A percentile compares a stretch with the other conserved stretches of the same genome.
These are phyloP conservation scores for Micractinium conductrix DNA, from an alignment of 139 green algal genomes.

Conservation along the genomic window DNA sequence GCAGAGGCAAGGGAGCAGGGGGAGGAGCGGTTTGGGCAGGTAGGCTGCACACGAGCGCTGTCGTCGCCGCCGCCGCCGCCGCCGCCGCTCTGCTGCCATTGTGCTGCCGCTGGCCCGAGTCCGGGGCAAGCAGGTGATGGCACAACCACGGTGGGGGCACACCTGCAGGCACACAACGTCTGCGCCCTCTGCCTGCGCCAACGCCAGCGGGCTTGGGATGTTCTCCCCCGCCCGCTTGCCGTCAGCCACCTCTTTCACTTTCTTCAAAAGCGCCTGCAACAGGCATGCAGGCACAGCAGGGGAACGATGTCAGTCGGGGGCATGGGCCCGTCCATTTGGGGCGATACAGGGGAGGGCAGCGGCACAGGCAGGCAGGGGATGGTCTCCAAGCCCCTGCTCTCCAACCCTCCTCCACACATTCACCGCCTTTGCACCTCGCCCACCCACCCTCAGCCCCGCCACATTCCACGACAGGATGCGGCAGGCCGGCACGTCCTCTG, in stretches of 20 bases:
- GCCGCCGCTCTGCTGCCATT: not conserved
- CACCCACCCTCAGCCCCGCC: not conserved
- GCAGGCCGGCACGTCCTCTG: not conserved
- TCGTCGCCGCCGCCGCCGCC: not conserved
- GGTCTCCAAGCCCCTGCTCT: no score
- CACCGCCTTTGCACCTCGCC: not conserved
- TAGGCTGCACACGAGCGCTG: not conserved
- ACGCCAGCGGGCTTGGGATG: slow-evolving; percentile 17
- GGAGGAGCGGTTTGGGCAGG: not conserved
- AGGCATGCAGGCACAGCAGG: not conserved
- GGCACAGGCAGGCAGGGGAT: no score
- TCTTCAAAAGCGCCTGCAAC: slow-evolving; percentile 69
- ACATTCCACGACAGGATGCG: no score
- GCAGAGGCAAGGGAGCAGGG: not conserved
- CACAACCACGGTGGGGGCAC: no score
- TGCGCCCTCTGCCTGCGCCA: slow-evolving; percentile 62
- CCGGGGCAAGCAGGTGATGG: no score
- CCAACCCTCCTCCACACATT: not conserved
- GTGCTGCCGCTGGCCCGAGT: no score
- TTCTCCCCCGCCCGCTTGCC: slow-evolving; percentile 4
- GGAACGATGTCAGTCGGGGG: no score
- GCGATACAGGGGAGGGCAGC: no score
- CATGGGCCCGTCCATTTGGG: no score
- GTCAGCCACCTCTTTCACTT: slow-evolving; percentile 51
- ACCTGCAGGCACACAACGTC: slow-evolving; percentile 64